Base-by-base conservation (phyloP, 2,329 filamentous ascomycete species). In the Zarea fungicola region DNA sequence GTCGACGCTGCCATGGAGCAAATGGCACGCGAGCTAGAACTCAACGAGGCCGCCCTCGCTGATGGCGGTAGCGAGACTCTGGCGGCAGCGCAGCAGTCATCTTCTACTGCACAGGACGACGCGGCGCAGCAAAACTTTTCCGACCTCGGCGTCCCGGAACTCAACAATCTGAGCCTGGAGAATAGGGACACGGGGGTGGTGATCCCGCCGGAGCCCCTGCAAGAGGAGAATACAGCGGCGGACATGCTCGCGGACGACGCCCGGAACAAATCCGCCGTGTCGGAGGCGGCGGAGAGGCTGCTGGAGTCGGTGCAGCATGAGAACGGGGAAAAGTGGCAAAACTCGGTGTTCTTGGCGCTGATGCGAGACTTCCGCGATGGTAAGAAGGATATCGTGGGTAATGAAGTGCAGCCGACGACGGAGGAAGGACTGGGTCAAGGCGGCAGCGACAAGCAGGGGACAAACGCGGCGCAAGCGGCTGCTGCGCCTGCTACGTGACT, bases 361-460 rank as follows among this genome's bases (percentile, higher is more conserved):
- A 73, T 73, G 70, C 65, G 68, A 16, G 70, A 73, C 48, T 72
- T 73, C 39, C 62, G 68, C 8, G 70, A 73, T 41, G 70, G 71
- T 2, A 65, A 58, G 19, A 73, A 73, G 53, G 70, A 72, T 18
- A 71, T 73, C 41, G 56, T 71, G 11, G 64, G 69, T 36, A 65
- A 72, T 26, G 62, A 71, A 56, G 68, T 73, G 22, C 60, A 61
- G 6, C 62, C 65, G 35, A 67, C 58, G 1, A 28, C 34, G 52
- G 5, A 42, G 3, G 39, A n/a, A 1, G 6, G 21, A 9, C 23
- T 51, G 42, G n/a, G 56, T 45, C 16, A 50, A 43, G 2, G 51
- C 44, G 29, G 10, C 42, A 14, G 39, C 41, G 32, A 26, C 5
- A n/a, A 14, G 19, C 29, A 9, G 31, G 34, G 5, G 47, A 22